A percentile compares a stretch with the other conserved stretches of the same genome.
These are phyloP conservation scores for Aspergillus transmontanensis DNA, from an alignment of 2,329 filamentous ascomycete genomes.

Conservation along the genomic window DNA sequence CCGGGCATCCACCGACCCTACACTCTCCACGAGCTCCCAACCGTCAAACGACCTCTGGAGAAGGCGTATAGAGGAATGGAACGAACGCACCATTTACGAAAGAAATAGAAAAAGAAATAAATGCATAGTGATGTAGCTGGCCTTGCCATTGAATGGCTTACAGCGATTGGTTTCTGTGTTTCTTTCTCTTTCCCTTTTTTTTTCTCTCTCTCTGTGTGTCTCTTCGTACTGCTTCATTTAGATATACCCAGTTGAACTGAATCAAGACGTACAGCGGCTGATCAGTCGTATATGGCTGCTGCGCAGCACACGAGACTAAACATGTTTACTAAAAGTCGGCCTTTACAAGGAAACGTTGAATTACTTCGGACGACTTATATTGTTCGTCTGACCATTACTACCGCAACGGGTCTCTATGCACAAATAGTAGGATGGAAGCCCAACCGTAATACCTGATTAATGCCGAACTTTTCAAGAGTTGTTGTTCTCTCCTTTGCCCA, in stretches of 20 bases:
- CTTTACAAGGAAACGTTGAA: background rate
- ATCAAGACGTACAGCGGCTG: background rate
- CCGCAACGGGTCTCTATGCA: background rate
- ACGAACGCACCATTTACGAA: conserved; percentile 40
- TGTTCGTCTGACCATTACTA: background rate
- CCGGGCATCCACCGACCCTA: conserved; percentile 37
- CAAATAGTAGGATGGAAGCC: background rate
- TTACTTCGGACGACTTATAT: background rate
- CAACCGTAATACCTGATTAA: background rate
- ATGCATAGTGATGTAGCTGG: conserved; percentile 42
- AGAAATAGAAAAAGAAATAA: conserved; percentile 36
- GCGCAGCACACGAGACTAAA: background rate
- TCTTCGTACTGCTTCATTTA: conserved; percentile 4
- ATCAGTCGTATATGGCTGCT: background rate
- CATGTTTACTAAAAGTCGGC: no score
- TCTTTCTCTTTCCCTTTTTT: background rate
- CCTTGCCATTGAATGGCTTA: background rate
- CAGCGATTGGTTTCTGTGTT: background rate
- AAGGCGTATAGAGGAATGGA: conserved; percentile 43
- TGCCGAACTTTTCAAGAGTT: background rate
- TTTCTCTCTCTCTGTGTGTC: background rate
- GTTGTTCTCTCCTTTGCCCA: background rate
- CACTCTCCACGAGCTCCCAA: conserved; percentile 27
- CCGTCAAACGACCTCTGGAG: conserved; percentile 40
- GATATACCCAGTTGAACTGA: conserved; percentile 14